A percentile compares a stretch with the other conserved stretches of the same genome.
Conservation (phyloP, 306 rosid genomes). For the Quercus robur region DNA sequence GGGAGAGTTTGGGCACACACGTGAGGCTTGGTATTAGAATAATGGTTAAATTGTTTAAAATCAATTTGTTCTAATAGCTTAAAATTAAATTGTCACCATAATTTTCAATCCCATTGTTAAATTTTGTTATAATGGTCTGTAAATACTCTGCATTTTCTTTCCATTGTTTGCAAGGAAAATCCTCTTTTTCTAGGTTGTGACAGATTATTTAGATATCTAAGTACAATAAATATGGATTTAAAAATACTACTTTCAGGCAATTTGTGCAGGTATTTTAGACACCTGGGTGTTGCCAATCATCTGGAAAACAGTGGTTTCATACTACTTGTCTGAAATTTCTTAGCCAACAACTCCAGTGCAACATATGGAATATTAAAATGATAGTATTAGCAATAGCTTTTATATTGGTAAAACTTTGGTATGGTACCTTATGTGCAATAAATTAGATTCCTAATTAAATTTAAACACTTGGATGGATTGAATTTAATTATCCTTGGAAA, state of each 20-base stretch:
- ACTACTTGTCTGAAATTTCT: background rate
- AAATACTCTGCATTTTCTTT: background rate
- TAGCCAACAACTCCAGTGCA: background rate
- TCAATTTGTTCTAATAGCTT: no score
- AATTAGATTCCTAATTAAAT: no score
- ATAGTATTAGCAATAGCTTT: background rate
- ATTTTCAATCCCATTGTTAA: background rate
- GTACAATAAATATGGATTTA: background rate
- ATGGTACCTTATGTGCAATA: no score
- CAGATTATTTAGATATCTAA: background rate
- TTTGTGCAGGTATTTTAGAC: background rate
- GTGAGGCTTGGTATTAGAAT: no score
- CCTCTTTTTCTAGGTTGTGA: background rate
- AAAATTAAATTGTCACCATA: background rate
- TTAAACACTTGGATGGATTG: no score
- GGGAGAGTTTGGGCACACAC: no score
- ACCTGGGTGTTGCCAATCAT: background rate
- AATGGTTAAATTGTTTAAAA: no score
- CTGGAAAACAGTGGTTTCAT: background rate
- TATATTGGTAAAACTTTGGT: background rate
- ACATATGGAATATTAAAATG: background rate
- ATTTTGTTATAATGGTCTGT: background rate
- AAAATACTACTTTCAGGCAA: background rate
- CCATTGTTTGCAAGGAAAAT: background rate
- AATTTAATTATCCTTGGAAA: no score